Percentiles rank a stretch among this genome's conserved stretches.
Conservation (phyloP, 345 rosid genomes). For the Brassica rapa region DNA sequence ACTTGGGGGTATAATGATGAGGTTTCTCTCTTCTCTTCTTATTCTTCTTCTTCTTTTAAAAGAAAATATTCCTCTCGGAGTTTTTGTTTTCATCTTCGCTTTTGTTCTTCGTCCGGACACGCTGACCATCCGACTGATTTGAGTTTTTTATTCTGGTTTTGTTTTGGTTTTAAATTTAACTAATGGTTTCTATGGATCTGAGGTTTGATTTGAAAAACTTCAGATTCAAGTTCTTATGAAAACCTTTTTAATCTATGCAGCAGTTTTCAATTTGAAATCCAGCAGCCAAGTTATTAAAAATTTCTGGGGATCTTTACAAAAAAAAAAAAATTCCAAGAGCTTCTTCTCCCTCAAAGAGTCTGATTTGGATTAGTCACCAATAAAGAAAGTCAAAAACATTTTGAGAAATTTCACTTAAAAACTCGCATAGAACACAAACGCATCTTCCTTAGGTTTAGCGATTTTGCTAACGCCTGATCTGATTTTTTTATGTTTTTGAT, state of each 20-base stretch:
- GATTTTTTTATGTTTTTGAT: neutral
- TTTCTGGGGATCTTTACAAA: neutral
- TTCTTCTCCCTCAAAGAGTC: neutral
- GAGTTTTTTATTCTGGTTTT: neutral
- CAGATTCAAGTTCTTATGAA: constrained; percentile 13
- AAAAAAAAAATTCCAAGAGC: neutral
- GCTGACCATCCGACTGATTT: constrained; percentile 4
- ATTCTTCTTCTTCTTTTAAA: no score
- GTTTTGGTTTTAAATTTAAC: neutral
- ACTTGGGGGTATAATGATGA: constrained; percentile 44
- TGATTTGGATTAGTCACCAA: neutral
- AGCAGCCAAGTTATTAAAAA: neutral
- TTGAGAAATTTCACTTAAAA: neutral
- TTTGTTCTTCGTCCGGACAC: neutral
- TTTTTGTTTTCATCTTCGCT: neutral
- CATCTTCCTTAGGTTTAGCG: neutral
- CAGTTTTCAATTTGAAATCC: neutral
- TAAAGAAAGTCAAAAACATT: neutral
- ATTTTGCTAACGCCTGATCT: constrained; percentile 15
- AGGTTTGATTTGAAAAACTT: constrained; percentile 20
- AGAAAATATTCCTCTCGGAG: constrained; percentile 4
- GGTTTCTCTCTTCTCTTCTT: constrained; percentile 33
- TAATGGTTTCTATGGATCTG: constrained; percentile 32
- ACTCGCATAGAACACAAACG: neutral
- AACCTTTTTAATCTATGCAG: neutral